These are phyloP conservation scores for Bryum argenteum DNA, from an alignment of 225 moss, liverwort and hornwort genomes.

Conservation along the genomic window DNA sequence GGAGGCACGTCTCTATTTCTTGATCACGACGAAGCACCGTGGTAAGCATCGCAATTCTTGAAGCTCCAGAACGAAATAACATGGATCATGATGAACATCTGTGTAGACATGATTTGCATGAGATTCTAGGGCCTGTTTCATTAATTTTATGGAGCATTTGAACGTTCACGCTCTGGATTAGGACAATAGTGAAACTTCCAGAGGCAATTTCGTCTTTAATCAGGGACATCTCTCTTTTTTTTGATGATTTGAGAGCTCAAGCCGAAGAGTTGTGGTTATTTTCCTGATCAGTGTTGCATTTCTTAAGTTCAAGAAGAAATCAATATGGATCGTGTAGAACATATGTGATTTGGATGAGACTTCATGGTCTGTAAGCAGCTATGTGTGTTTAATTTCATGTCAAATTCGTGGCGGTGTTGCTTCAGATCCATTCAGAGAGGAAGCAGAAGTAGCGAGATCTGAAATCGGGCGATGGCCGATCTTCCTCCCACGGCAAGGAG, in stretches of 20 bases:
- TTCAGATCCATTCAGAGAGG: neutral
- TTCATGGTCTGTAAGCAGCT: neutral
- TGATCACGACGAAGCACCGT: no score
- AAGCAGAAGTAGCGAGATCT: constrained; percentile 10
- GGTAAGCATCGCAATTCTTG: neutral
- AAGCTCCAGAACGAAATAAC: neutral
- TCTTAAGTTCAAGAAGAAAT: neutral
- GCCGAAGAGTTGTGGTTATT: no score
- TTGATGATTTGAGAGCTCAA: no score
- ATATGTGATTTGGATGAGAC: neutral
- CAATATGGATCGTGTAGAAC: neutral
- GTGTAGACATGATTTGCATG: neutral
- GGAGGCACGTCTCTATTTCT: no score
- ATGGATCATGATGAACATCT: neutral
- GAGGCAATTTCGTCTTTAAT: no score
- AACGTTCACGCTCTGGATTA: no score
- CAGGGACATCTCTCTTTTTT: no score
- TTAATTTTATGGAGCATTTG: neutral
- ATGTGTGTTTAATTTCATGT: neutral
- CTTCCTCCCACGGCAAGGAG: neutral
- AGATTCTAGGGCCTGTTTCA: constrained; percentile 1
- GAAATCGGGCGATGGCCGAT: constrained; percentile 22
- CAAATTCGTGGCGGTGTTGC: neutral
- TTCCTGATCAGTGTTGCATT: neutral
- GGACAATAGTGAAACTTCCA: no score